phyloP scores from a whole-genome alignment of 2,329 filamentous ascomycete genomes.

The Phyllosticta citrichinensis region DNA sequence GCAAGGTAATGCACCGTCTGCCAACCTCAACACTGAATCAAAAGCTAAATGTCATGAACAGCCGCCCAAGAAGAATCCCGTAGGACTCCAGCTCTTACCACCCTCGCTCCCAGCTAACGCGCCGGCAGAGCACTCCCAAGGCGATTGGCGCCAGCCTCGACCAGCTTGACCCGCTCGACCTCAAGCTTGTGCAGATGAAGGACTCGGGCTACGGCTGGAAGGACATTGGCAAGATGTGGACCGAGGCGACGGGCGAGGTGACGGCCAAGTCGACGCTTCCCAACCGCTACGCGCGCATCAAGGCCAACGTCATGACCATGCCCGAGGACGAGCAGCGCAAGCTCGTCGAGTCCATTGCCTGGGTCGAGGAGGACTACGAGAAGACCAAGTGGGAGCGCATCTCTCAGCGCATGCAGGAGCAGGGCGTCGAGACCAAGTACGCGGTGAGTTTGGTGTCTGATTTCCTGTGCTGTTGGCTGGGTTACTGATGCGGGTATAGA shows the following conservation, averaged over 20 bases:
- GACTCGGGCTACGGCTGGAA: constrained; percentile 13
- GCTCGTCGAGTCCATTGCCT: constrained; percentile 7
- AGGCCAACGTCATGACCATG: constrained; percentile 12
- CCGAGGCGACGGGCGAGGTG: constrained; percentile 9
- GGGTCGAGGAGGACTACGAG: constrained; percentile 11
- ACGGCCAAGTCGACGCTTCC: constrained; percentile 14
- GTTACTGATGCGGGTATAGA: not conserved
- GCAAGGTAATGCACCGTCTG: not conserved
- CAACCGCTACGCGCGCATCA: constrained; percentile 14
- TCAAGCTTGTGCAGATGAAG: constrained; percentile 11
- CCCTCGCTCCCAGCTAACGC: not conserved
- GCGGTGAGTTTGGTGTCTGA: not conserved
- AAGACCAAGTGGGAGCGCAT: constrained; percentile 13
- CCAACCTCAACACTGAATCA: not conserved
- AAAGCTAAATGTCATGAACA: not conserved
- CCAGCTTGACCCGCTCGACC: constrained; percentile 10
- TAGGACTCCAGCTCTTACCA: not conserved
- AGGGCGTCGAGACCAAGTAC: constrained; percentile 8
- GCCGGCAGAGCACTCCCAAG: not conserved
- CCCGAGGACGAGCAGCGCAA: constrained; percentile 7
- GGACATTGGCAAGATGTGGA: constrained; percentile 12
- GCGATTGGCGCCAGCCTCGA: constrained; percentile 10
- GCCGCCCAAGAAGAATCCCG: not conserved
- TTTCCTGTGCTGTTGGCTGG: not conserved
- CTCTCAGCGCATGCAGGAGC: constrained; percentile 12